phyloP scores from a whole-genome alignment of 805 yeast genomes.

The Yamadazyma ubonensis region DNA sequence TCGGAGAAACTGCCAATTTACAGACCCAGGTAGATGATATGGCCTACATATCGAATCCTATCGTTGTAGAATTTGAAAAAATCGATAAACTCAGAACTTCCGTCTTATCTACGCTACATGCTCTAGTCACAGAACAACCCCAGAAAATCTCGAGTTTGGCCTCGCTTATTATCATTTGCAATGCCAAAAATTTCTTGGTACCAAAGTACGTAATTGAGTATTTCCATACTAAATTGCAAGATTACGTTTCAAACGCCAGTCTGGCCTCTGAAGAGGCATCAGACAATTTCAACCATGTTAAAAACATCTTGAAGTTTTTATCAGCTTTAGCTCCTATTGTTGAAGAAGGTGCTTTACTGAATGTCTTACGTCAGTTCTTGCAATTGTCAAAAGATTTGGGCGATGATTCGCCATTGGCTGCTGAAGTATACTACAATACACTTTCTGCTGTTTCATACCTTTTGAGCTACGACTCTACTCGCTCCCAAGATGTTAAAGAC shows the following conservation, averaged over 20 bases:
- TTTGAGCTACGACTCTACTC: constrained; percentile 41
- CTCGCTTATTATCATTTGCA: constrained; percentile 63
- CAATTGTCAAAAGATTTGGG: constrained; percentile 51
- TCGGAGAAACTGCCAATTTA: constrained; percentile 44
- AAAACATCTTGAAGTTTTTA: constrained; percentile 68
- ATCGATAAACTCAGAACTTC: constrained; percentile 60
- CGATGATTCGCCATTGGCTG: constrained; percentile 45
- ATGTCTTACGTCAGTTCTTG: constrained; percentile 54
- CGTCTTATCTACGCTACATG: constrained; percentile 60
- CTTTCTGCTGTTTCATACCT: constrained; percentile 66
- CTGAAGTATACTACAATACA: constrained; percentile 63
- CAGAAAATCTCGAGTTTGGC: constrained; percentile 78
- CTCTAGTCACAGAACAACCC: constrained; percentile 83
- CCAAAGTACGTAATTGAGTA: constrained; percentile 70
- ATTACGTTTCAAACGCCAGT: constrained; percentile 40
- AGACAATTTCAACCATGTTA: constrained; percentile 70
- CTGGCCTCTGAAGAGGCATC: constrained; percentile 24
- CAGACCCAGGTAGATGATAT: constrained; percentile 47
- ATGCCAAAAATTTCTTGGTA: constrained; percentile 59
- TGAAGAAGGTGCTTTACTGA: constrained; percentile 38
- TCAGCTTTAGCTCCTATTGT: constrained; percentile 65
- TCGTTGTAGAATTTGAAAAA: constrained; percentile 61
- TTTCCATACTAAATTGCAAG: constrained; percentile 63
- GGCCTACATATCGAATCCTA: constrained; percentile 65
- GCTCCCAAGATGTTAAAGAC: constrained; percentile 34